Conservation (phyloP, 2,329 filamentous ascomycete genomes). For the Chrysosporium keratinophilum region DNA sequence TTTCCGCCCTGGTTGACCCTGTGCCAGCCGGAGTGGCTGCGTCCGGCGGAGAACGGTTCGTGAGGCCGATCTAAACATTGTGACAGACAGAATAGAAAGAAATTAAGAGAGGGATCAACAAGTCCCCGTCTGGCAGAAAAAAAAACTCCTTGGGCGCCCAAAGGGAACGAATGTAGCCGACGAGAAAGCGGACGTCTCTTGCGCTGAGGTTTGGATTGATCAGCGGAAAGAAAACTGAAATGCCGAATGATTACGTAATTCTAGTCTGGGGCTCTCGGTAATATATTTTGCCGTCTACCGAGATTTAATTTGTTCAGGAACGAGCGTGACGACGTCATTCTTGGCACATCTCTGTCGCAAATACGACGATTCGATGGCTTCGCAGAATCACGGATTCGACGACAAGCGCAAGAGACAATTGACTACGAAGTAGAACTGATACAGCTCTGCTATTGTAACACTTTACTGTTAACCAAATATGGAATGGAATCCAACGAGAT, state of each 20-base stretch:
- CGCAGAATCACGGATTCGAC: not conserved
- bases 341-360: not conserved
- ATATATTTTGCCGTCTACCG: not conserved
- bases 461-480: conserved; percentile 14
- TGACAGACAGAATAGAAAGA: conserved; percentile 7
- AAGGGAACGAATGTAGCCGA: conserved; percentile 7
- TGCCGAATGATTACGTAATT: conserved; percentile 9
- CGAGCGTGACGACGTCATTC: not conserved
- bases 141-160: conserved; percentile 1
- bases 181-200: not conserved
- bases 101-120: conserved; percentile 1
- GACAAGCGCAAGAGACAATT: not conserved
- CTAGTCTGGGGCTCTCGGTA: not conserved
- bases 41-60: conserved; percentile 17
- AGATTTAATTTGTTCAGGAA: not conserved
- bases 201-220: conserved; percentile 4
- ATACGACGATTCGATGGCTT: not conserved
- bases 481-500: conserved; percentile 35
- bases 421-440: not conserved
- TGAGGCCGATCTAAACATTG: conserved; percentile 20
- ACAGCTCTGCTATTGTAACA: not conserved
- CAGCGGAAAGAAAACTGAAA: conserved; percentile 8
- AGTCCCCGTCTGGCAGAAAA: not conserved
- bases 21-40: conserved; percentile 19
- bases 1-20: conserved; percentile 27